These are phyloP conservation scores for Talaromyces marneffei DNA, from an alignment of 2,329 filamentous ascomycete genomes.

Conservation along the genomic window DNA sequence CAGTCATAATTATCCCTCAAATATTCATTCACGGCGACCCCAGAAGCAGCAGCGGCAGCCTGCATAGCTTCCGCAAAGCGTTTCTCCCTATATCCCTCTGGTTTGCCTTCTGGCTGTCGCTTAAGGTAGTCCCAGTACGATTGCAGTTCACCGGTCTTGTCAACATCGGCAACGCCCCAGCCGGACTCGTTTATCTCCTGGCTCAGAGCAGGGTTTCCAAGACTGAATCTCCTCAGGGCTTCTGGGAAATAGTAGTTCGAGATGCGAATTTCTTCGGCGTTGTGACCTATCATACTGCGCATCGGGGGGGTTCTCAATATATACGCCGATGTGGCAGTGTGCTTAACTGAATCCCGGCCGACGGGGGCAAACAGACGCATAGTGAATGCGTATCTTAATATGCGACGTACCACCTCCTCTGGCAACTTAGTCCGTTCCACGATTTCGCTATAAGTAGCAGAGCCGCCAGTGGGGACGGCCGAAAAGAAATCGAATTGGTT, in stretches of 20 bases:
- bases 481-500: conserved; percentile 5
- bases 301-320: background rate
- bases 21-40: background rate
- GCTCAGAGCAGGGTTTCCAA: background rate
- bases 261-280: background rate
- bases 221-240: background rate
- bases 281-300: background rate
- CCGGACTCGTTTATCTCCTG: background rate
- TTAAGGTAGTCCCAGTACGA: background rate
- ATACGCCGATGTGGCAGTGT: background rate
- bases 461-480: background rate
- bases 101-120: background rate
- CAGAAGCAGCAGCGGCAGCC: background rate
- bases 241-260: background rate
- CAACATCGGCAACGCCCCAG: background rate
- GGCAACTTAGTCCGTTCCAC: background rate
- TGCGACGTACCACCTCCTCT: background rate
- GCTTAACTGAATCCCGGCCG: background rate
- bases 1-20: conserved; percentile 8
- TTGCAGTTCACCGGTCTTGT: background rate
- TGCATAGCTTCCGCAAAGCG: background rate
- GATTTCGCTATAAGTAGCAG: background rate
- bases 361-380: background rate
- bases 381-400: background rate
- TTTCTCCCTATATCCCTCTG: background rate